Percentiles rank a stretch among this genome's conserved stretches.
phyloP scores from a whole-genome alignment of 768 basidiomycete genomes.

The Lactifluus piperatus region DNA sequence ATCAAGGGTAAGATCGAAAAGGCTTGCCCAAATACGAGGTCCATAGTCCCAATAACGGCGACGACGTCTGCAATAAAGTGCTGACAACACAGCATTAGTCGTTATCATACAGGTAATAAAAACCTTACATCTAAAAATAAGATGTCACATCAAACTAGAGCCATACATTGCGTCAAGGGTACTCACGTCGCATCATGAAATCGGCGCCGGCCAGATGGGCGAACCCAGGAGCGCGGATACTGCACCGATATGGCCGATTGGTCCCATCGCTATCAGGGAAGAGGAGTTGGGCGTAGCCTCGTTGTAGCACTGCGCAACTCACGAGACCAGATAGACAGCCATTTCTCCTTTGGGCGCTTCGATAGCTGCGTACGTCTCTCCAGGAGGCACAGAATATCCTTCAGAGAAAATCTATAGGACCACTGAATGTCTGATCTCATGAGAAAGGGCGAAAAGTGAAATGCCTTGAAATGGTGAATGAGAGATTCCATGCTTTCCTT shows the following conservation, averaged over 20 bases:
- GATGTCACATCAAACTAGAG: constrained; percentile 4
- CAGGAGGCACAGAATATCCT: constrained; percentile 92
- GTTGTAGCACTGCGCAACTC: constrained; percentile 26
- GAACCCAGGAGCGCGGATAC: constrained; percentile 94
- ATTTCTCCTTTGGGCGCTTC: constrained; percentile 99
- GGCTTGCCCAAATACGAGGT: constrained; percentile 91
- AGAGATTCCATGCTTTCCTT: constrained; percentile 98
- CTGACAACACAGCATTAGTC: constrained; percentile 30
- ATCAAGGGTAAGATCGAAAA: background rate
- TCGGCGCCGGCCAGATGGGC: constrained; percentile 93
- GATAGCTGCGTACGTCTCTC: constrained; percentile 94
- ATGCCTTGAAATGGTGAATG: constrained; percentile 96
- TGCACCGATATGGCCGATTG: constrained; percentile 94
- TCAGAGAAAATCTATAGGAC: constrained; percentile 77
- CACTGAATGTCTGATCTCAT: constrained; percentile 1
- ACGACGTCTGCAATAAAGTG: constrained; percentile 94
- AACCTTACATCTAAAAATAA: constrained; percentile 32
- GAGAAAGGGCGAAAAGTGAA: constrained; percentile 1
- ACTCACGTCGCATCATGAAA: constrained; percentile 94
- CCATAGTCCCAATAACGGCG: constrained; percentile 97
- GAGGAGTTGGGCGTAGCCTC: background rate
- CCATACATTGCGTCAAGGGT: constrained; percentile 11
- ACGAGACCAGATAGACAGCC: constrained; percentile 97
- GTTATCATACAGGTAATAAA: background rate
- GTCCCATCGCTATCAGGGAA: constrained; percentile 63